Evolutionary conservation across 75 land plant species (phyloP).

Genomic region (Cupressus sempervirens): DNA sequence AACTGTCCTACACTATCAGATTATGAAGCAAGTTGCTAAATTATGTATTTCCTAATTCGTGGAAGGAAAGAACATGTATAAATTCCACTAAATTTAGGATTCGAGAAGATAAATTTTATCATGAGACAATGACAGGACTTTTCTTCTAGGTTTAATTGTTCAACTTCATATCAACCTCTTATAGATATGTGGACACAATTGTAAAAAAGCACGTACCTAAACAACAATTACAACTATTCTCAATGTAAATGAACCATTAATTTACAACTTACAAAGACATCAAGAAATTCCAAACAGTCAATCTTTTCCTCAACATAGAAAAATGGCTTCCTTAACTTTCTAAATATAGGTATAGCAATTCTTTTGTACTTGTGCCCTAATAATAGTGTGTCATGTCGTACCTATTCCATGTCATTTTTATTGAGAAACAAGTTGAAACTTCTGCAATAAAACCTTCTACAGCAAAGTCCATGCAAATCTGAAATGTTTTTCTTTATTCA

Average conservation of each 20-base stretch:
- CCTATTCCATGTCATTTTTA: not conserved
- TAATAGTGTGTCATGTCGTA: not conserved
- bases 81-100: not conserved
- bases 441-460: too few species aligned
- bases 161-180: not conserved
- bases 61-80: not conserved
- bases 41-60: not conserved
- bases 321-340: not conserved
- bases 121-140: not conserved
- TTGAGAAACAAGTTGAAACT: too few species aligned
- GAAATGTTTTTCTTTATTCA: too few species aligned
- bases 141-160: not conserved
- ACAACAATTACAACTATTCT: not conserved
- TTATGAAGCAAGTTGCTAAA: not conserved
- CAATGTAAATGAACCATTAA: not conserved
- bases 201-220: not conserved
- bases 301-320: not conserved
- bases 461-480: too few species aligned
- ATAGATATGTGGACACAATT: not conserved
- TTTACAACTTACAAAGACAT: not conserved
- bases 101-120: not conserved
- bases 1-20: not conserved
- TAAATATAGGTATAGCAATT: not conserved
- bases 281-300: not conserved
- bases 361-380: not conserved